A percentile compares a stretch with the other conserved stretches of the same genome.
phyloP scores from a whole-genome alignment of 1,284 basidiomycete genomes.

The Pseudozyma hubeiensis region DNA sequence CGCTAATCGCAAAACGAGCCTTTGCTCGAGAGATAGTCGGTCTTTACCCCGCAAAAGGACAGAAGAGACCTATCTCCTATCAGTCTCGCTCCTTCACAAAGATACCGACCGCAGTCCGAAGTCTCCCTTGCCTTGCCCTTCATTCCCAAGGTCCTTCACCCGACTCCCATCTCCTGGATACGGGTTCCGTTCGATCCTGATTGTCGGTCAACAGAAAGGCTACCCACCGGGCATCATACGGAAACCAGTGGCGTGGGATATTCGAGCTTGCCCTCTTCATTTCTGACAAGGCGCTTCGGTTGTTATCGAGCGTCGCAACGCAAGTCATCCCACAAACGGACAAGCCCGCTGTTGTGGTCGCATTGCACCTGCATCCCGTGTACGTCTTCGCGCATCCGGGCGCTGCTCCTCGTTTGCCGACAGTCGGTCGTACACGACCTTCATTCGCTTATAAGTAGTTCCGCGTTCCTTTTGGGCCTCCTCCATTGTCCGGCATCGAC shows the following conservation, averaged over 20 bases:
- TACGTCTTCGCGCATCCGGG: neutral
- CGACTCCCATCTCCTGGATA: neutral
- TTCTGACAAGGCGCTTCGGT: neutral
- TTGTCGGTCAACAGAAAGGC: neutral
- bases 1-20: too few relatives aligned
- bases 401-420: neutral
- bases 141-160: too few relatives aligned
- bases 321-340: too few relatives aligned
- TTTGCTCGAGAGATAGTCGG: neutral
- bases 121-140: neutral
- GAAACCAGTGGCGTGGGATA: neutral
- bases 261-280: neutral
- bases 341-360: neutral
- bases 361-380: neutral
- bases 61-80: conserved; percentile 36
- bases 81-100: conserved; percentile 1
- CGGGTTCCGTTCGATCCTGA: neutral
- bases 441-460: conserved; percentile 5
- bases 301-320: too few relatives aligned
- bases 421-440: neutral
- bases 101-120: conserved; percentile 5
- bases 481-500: neutral
- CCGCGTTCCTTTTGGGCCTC: neutral
- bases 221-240: neutral
- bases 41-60: conserved; percentile 9